A percentile compares a stretch with the other conserved stretches of the same genome.
Conservation (phyloP, 345 rosid species). For the Orychophragmus violaceus region DNA sequence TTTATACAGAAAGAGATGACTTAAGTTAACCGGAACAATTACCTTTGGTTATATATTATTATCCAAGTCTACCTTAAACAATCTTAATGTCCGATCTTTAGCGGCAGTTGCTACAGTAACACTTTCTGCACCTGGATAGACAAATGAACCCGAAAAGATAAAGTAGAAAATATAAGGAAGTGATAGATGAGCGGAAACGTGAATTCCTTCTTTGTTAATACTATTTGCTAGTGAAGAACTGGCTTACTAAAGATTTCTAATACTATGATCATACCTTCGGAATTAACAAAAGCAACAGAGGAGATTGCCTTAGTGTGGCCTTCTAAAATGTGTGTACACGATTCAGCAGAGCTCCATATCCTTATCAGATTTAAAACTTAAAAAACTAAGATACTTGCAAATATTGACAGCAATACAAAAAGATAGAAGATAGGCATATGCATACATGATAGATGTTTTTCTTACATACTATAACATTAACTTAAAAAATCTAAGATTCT, state of each 20-base stretch:
- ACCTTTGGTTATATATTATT: not conserved
- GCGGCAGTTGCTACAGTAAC: constrained; percentile 76
- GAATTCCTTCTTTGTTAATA: not conserved
- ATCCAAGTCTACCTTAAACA: constrained; percentile 72
- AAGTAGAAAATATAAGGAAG: not conserved
- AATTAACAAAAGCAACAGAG: constrained; percentile 54
- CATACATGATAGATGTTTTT: not conserved
- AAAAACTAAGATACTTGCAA: constrained; percentile 1
- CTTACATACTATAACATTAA: too few relatives aligned
- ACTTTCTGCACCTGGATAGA: constrained; percentile 41
- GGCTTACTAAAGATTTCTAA: not conserved
- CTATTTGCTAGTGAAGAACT: not conserved
- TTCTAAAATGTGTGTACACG: constrained; percentile 70
- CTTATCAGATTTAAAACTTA: constrained; percentile 32
- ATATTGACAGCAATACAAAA: not conserved
- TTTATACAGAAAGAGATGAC: constrained; percentile 29
- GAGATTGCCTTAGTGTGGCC: constrained; percentile 74
- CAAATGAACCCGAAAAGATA: not conserved
- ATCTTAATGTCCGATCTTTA: constrained; percentile 81
- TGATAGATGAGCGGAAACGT: not conserved
- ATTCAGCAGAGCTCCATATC: constrained; percentile 74
- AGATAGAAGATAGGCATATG: not conserved
- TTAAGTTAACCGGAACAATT: constrained; percentile 4
- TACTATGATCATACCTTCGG: constrained; percentile 42
- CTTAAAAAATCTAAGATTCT: not conserved